Evolutionary conservation across 83 land plant species (phyloP).

Genomic region (Picea engelmannii): DNA sequence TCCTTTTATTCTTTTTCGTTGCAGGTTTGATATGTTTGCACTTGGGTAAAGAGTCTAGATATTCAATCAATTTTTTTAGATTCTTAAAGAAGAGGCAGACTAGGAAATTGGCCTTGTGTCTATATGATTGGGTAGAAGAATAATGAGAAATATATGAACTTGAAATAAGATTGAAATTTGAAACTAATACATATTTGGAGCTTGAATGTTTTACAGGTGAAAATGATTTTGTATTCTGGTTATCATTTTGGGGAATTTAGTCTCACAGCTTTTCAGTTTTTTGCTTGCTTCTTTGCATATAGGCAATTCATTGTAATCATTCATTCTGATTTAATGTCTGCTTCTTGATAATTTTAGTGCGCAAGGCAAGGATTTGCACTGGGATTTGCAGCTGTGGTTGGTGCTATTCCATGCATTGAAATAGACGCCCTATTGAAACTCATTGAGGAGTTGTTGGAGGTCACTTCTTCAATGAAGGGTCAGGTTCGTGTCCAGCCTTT

Average conservation of each 20-base stretch:
- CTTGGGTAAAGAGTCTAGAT: no score
- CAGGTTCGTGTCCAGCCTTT: conserved; percentile 56
- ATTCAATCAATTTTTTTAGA: no score
- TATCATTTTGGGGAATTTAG: not conserved
- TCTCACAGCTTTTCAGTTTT: not conserved
- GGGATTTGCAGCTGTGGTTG: conserved; percentile 66
- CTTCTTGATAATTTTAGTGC: conserved; percentile 45
- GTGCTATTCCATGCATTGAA: conserved; percentile 45
- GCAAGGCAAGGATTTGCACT: conserved; percentile 97
- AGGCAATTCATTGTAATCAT: not conserved
- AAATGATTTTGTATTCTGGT: not conserved
- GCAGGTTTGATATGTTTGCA: not conserved
- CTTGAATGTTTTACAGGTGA: not conserved
- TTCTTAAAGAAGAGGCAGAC: not conserved
- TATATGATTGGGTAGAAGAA: not conserved
- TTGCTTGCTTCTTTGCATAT: not conserved
- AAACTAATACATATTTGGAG: not conserved
- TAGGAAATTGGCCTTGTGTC: not conserved
- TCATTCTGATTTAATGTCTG: not conserved
- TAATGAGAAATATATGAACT: not conserved
- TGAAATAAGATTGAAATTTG: not conserved
- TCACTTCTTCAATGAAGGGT: conserved; percentile 88
- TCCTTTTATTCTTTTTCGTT: not conserved
- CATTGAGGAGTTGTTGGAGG: conserved; percentile 65
- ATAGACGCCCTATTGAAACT: conserved; percentile 70